Evolutionary conservation across 2,329 filamentous ascomycete genomes (phyloP).

Genomic region (Achaetomium macrosporum): DNA sequence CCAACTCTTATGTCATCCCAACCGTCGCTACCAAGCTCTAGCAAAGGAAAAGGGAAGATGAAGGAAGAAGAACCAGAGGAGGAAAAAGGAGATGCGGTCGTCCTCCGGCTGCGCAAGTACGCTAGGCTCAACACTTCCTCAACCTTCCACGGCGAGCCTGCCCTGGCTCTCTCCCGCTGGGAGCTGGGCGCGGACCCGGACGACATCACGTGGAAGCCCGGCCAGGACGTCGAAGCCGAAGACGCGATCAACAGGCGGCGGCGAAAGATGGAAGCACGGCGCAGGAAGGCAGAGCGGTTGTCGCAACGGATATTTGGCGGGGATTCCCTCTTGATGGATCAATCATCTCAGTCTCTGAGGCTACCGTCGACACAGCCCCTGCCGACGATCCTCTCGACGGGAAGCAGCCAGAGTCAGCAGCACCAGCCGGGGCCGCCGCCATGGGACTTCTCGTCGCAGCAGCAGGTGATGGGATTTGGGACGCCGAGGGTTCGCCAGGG

Average conservation of each 20-base stretch:
- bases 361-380: constrained; percentile 2
- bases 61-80: not conserved
- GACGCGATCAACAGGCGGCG: constrained; percentile 13
- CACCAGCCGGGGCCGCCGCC: not conserved
- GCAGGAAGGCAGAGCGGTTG: constrained; percentile 17
- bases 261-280: constrained; percentile 17
- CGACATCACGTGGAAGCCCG: constrained; percentile 17
- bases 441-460: constrained; percentile 4
- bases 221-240: constrained; percentile 16
- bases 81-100: constrained; percentile 11
- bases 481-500: constrained; percentile 12
- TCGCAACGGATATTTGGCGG: constrained; percentile 17
- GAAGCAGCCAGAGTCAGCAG: not conserved
- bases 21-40: constrained; percentile 4
- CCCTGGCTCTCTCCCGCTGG: constrained; percentile 18
- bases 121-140: constrained; percentile 10
- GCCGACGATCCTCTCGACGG: constrained; percentile 8
- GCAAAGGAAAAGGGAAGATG: constrained; percentile 6
- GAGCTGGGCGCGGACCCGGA: constrained; percentile 18
- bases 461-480: constrained; percentile 7
- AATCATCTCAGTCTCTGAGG: constrained; percentile 13
- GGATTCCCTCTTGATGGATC: constrained; percentile 5
- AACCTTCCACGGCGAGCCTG: constrained; percentile 2
- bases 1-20: constrained; percentile 10
- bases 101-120: constrained; percentile 19